These are phyloP conservation scores for Candida sp. DNA, from an alignment of 1,139 yeast species.

Conservation along the genomic window DNA sequence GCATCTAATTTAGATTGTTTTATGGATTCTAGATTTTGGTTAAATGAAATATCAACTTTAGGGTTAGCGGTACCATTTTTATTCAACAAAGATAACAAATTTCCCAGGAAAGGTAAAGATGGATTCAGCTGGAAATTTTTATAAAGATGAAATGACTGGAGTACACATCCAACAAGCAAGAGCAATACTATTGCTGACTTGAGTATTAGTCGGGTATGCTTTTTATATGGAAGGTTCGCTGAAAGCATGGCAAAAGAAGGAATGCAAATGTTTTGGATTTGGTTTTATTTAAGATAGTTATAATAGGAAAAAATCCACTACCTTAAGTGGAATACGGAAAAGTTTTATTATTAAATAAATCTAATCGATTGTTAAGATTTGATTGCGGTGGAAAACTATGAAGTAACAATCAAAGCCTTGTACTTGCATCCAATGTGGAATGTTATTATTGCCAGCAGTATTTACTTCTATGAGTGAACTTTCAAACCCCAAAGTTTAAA, in stretches of 20 bases:
- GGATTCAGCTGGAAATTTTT: not conserved
- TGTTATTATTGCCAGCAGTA: no score
- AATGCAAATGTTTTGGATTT: not conserved
- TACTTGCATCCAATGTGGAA: no score
- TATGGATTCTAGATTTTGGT: slow-evolving; percentile 10
- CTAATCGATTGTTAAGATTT: not conserved
- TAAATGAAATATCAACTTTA: slow-evolving; percentile 8
- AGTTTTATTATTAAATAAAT: not conserved
- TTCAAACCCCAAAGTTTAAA: no score
- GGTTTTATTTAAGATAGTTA: no score
- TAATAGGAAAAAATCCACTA: not conserved
- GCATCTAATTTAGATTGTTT: slow-evolving; percentile 12
- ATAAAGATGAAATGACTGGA: not conserved
- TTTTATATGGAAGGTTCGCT: not conserved
- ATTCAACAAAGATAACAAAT: not conserved
- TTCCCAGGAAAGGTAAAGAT: not conserved
- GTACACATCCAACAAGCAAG: not conserved
- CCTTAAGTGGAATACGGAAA: not conserved
- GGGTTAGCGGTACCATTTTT: not conserved
- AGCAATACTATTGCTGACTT: not conserved
- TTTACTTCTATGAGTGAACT: no score
- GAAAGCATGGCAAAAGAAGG: not conserved
- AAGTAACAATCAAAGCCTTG: not conserved
- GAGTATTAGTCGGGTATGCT: not conserved
- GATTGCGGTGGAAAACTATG: not conserved